Evolutionary conservation across 441 rosid genomes (phyloP), one percentile per base, ranked within the genome.

Genomic region (Adansonia grandidieri): DNA sequence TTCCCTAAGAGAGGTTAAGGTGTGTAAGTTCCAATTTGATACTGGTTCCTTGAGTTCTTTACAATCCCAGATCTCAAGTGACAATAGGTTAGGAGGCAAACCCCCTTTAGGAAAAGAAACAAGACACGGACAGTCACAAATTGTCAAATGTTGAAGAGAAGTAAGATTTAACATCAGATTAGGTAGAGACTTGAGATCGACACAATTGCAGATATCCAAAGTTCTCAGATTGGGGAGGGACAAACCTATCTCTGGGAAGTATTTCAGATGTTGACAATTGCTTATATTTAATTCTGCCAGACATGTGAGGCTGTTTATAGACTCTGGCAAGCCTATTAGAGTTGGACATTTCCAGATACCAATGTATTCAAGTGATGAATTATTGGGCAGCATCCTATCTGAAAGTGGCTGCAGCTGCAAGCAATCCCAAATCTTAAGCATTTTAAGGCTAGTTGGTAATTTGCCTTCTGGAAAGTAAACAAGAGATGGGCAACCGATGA

Each of bases 51-150:
- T 37, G 37, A 79, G 66, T 9, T 64, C 19, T 20, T 74, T 56
- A 64, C 84, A 78, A 24, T 81, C 8, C 8, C 24, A 17, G 20
- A 84, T 68, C 11, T 10, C 42, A 57, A 81, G 71, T 42, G 24
- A 14, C 9, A 73, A 51, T 1, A 86, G 37, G 5, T 73, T 83
- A 15, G 81, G 67, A 9, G 85, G 81, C 57, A 84, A 83, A 5
- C 84, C 85, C 5, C 77, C 81, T 65, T 22, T 69, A 14, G 83
- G 84, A 70, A 84, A 79, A 8, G 83, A 82, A 50, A 20, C 15
- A 13, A 82, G 50, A 58, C 60, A 42, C 6, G 69, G 72, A 44
- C 90, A 87, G 45, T 60, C 45, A 19, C 40, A 10, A 66, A 85
- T 78, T 5, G 2, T 13, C 0, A 87, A 57, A 65, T 54, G 63